Percentiles rank a stretch among this genome's conserved stretches.
phyloP scores from a whole-genome alignment of 2,329 filamentous ascomycete species.

The Trichoderma koningiopsis region DNA sequence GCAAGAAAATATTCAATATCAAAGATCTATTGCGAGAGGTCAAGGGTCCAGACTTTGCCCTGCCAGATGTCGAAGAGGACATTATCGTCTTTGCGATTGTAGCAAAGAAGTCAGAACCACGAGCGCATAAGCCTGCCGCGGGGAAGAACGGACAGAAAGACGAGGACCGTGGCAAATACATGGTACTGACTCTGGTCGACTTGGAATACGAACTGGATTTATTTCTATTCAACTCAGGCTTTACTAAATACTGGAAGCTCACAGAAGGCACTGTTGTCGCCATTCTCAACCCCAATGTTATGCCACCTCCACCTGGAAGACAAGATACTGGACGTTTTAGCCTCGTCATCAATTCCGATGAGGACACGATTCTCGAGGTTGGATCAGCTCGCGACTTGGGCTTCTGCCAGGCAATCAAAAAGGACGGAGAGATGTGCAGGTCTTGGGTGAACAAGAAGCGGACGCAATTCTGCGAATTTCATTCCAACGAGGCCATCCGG shows the following conservation, averaged over 20 bases:
- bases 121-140: slow-evolving; percentile 53
- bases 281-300: slow-evolving; percentile 86
- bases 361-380: slow-evolving; percentile 87
- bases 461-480: slow-evolving; percentile 90
- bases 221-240: slow-evolving; percentile 88
- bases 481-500: slow-evolving; percentile 78
- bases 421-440: slow-evolving; percentile 78
- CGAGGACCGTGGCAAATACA: slow-evolving; percentile 77
- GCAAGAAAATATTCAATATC: slow-evolving; percentile 75
- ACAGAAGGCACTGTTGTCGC: slow-evolving; percentile 87
- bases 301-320: slow-evolving; percentile 78
- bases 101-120: slow-evolving; percentile 83
- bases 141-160: slow-evolving; percentile 50
- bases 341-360: slow-evolving; percentile 80
- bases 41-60: slow-evolving; percentile 78
- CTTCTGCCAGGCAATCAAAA: slow-evolving; percentile 82
- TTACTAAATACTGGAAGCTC: slow-evolving; percentile 93
- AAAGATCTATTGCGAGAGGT: slow-evolving; percentile 80
- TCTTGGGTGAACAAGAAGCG: slow-evolving; percentile 86
- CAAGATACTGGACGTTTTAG: slow-evolving; percentile 82
- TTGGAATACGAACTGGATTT: slow-evolving; percentile 89
- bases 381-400: slow-evolving; percentile 82
- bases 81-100: slow-evolving; percentile 88
- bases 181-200: slow-evolving; percentile 86
- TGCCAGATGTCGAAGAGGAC: slow-evolving; percentile 82